Evolutionary conservation across 352 stramenopile genomes (phyloP).

Genomic region (Lagenidium sp.): DNA sequence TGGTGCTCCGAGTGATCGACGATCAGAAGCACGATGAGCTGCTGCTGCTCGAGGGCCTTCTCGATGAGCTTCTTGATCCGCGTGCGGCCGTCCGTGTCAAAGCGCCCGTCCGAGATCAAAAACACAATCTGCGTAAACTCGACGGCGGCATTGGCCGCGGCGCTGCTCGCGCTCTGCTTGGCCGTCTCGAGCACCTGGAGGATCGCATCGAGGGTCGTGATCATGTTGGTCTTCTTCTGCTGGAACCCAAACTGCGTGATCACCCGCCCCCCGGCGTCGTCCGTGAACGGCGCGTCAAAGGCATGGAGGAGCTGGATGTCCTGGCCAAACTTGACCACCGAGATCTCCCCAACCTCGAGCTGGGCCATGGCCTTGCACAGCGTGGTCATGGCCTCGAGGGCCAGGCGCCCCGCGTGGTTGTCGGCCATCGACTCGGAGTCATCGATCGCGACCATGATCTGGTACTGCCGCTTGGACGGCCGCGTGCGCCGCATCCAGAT

Average conservation of each 20-base stretch:
- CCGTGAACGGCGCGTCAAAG: slow-evolving; percentile 96
- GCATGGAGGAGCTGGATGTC: slow-evolving; percentile 95
- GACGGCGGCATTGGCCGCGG: slow-evolving; percentile 20
- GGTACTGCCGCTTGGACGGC: slow-evolving; percentile 97
- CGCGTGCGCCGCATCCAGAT: slow-evolving; percentile 99
- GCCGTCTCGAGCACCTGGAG: slow-evolving; percentile 86
- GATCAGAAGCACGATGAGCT: slow-evolving; percentile 98
- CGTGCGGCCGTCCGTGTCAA: slow-evolving; percentile 94
- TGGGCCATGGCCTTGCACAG: slow-evolving; percentile 97
- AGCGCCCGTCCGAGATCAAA: slow-evolving; percentile 97
- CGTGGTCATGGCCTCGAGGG: slow-evolving; percentile 94
- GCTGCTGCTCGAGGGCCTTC: slow-evolving; percentile 95
- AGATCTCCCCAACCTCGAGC: slow-evolving; percentile 95
- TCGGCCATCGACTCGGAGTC: slow-evolving; percentile 99
- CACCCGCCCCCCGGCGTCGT: slow-evolving; percentile 91
- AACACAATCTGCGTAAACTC: slow-evolving; percentile 98
- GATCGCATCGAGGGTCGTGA: slow-evolving; percentile 91
- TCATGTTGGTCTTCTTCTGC: slow-evolving; percentile 96
- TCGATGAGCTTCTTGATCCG: slow-evolving; percentile 94
- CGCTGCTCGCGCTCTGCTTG: slow-evolving; percentile 43
- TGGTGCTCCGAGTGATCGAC: slow-evolving; percentile 84
- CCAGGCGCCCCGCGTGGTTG: slow-evolving; percentile 92
- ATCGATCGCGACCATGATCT: slow-evolving; percentile 99
- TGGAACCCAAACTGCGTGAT: slow-evolving; percentile 96
- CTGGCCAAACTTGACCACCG: slow-evolving; percentile 93